phyloP scores from a whole-genome alignment of 129 eudicot genomes.

The Mikania micrantha region DNA sequence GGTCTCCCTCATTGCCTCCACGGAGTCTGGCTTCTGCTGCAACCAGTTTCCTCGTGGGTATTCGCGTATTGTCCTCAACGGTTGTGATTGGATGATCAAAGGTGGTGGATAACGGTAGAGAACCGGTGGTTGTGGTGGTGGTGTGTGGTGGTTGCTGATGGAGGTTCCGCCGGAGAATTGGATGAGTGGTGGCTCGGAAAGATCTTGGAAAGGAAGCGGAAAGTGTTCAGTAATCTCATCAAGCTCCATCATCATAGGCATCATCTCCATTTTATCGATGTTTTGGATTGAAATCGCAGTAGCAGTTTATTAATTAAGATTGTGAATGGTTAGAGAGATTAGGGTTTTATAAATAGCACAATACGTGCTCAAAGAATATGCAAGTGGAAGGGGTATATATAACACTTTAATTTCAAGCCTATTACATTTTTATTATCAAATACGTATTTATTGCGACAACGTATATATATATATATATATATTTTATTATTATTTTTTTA shows the following conservation, averaged over 20 bases:
- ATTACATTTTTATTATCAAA: no score
- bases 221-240: slow-evolving; percentile 25
- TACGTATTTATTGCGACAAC: no score
- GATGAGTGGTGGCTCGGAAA: slow-evolving; percentile 22
- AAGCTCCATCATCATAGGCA: slow-evolving; percentile 35
- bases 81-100: slow-evolving; percentile 15
- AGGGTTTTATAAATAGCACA: no score
- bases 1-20: slow-evolving; percentile 69
- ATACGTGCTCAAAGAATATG: slow-evolving; percentile 26
- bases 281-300: no score
- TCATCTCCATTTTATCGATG: slow-evolving; percentile 34
- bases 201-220: slow-evolving; percentile 29
- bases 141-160: slow-evolving; percentile 19
- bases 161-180: slow-evolving; percentile 30
- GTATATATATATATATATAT: no score
- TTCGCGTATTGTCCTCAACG: slow-evolving; percentile 1
- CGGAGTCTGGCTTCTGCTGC: slow-evolving; percentile 35
- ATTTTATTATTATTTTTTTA: no score
- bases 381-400: slow-evolving; percentile 35
- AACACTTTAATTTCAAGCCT: no score
- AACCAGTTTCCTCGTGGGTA: no score
- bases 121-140: slow-evolving; percentile 20
- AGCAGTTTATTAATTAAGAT: no score
- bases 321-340: slow-evolving; percentile 4
- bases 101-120: slow-evolving; percentile 16